phyloP scores from a whole-genome alignment of 2,329 filamentous ascomycete species.

The Phyllosticta citrichinensis region DNA sequence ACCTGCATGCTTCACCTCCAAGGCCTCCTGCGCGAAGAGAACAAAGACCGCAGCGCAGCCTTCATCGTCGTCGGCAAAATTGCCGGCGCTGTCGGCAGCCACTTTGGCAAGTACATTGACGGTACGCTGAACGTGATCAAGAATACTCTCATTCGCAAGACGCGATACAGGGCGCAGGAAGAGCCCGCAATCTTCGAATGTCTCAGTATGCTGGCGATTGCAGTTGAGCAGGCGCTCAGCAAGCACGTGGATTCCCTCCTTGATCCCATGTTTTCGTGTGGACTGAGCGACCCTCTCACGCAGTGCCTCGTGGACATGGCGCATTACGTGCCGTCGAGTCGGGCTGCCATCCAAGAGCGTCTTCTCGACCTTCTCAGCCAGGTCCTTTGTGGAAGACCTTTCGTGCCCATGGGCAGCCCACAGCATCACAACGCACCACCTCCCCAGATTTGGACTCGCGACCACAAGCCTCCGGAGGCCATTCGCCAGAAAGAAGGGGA shows the following conservation, averaged over 20 bases:
- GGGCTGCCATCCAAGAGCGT: constrained; percentile 85
- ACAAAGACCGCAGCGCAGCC: constrained; percentile 80
- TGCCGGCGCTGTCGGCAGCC: constrained; percentile 89
- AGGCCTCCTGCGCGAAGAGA: constrained; percentile 81
- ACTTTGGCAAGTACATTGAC: constrained; percentile 90
- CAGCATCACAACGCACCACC: constrained; percentile 66
- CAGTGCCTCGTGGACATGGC: constrained; percentile 97
- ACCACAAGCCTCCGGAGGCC: constrained; percentile 74
- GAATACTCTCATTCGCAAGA: constrained; percentile 77
- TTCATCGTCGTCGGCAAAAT: constrained; percentile 95
- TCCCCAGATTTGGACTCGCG: constrained; percentile 74
- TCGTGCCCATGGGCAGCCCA: constrained; percentile 84
- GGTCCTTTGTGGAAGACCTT: constrained; percentile 84
- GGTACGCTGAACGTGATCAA: constrained; percentile 88
- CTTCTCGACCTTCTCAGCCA: constrained; percentile 90
- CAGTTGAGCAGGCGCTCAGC: constrained; percentile 90
- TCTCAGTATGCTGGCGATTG: constrained; percentile 90
- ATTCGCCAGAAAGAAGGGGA: constrained; percentile 73
- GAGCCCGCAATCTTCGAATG: constrained; percentile 86
- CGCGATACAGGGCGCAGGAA: constrained; percentile 45
- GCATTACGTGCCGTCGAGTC: constrained; percentile 93
- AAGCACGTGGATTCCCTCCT: constrained; percentile 96
- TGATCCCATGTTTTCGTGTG: constrained; percentile 94
- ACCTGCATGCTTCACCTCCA: constrained; percentile 97
- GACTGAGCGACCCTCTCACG: constrained; percentile 83